Base-by-base conservation (phyloP, 208 protist genomes). In the Phytomonas sp. region DNA sequence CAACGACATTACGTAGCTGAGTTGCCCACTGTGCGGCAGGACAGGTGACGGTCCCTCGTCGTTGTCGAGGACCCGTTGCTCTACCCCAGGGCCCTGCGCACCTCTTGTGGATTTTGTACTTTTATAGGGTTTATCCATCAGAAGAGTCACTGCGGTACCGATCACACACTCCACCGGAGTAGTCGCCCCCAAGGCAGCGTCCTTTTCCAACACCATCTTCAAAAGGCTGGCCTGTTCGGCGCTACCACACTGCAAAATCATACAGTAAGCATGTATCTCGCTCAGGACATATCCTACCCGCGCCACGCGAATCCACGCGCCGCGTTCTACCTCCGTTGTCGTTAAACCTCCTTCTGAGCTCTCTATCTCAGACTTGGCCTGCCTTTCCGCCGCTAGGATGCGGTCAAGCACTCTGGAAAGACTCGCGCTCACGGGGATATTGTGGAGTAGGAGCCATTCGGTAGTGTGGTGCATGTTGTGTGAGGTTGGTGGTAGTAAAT, bases 241-340 rank as follows among this genome's bases (percentile, higher is more conserved):
- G n/a, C 43, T 71, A 28, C 68, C 43, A 66, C 81, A 91, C 64
- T 81, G 62, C 8, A 91, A n/a, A 11, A 94, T 75, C 2, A 94
- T 34, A 53, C 85, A 91, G 72, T 89, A 94, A 30, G 77, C 67
- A 67, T 85, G 78, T 4, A 84, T 81, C 73, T 91, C 82, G 36
- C 81, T 79, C 6, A 83, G 65, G 5, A 91, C 73, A 70, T 89
- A 88, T 23, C 84, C 84, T 8, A 91, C 83, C 15, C 84, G 82
- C 43, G 80, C 81, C 20, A 80, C 59, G 28, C 71, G 53, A 32
- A 93, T 66, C 26, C 68, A 75, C 9, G 62, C 34, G 4, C 20
- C n/a, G 23, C 46, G 63, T 34, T 33, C 31, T 40, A 33, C 67
- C 29, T 36, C 13, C 32, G 11, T 13, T 67, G 56, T 13, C 30